phyloP scores from a whole-genome alignment of 305 asterid species.

The Fraxinus baroniana region DNA sequence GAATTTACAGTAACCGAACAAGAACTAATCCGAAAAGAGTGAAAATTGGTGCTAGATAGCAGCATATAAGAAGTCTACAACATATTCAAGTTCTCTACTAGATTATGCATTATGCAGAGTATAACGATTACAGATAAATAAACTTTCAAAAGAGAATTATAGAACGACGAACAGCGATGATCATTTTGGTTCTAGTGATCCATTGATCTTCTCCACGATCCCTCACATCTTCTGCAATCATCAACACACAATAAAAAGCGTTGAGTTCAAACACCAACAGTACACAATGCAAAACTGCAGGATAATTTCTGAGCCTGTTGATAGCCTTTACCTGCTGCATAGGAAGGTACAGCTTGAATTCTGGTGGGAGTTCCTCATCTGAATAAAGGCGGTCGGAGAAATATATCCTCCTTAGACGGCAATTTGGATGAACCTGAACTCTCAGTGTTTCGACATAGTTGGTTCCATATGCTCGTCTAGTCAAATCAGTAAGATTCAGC shows the following conservation, averaged over 20 bases:
- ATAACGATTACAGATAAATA: background rate
- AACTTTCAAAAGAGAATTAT: background rate
- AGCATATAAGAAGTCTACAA: background rate
- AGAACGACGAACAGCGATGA: background rate
- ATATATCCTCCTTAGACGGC: constrained; percentile 89
- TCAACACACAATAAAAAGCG: constrained; percentile 12
- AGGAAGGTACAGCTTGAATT: constrained; percentile 92
- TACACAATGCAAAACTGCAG: background rate
- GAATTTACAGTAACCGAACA: background rate
- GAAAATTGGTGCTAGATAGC: background rate
- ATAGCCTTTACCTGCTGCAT: constrained; percentile 53
- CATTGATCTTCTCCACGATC: constrained; percentile 11
- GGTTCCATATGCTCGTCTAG: constrained; percentile 93
- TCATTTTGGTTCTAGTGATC: constrained; percentile 5
- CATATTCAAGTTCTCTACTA: constrained; percentile 3
- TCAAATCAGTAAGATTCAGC: constrained; percentile 81
- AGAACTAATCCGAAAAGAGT: background rate
- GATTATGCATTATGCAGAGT: constrained; percentile 6
- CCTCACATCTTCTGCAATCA: constrained; percentile 46
- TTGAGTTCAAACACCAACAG: constrained; percentile 10
- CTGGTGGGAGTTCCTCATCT: constrained; percentile 98
- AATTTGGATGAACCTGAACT: constrained; percentile 92
- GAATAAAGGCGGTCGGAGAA: constrained; percentile 95
- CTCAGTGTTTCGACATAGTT: constrained; percentile 88
- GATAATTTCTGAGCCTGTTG: background rate